phyloP scores from a whole-genome alignment of 2,329 filamentous ascomycete genomes.

The Chrysoporthe austroafricana region DNA sequence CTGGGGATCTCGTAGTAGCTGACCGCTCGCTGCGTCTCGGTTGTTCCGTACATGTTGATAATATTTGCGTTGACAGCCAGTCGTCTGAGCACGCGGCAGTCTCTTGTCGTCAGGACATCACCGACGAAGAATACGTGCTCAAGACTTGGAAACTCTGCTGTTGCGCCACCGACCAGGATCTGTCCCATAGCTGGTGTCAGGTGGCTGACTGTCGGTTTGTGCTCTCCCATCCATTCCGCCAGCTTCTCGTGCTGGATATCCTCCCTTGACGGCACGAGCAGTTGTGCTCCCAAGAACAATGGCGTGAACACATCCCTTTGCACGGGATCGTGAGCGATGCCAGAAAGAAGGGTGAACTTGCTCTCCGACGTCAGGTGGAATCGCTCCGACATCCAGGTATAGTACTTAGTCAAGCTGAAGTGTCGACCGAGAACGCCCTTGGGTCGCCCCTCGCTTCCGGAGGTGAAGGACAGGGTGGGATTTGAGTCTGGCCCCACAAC shows the following conservation, averaged over 20 bases:
- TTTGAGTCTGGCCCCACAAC: constrained; percentile 84
- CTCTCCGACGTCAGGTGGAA: constrained; percentile 56
- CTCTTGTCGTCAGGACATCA: constrained; percentile 82
- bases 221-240: constrained; percentile 83
- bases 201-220: constrained; percentile 79
- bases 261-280: constrained; percentile 25
- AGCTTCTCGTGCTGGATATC: constrained; percentile 84
- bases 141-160: constrained; percentile 75
- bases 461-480: constrained; percentile 76
- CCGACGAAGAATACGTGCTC: constrained; percentile 87
- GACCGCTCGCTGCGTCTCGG: constrained; percentile 80
- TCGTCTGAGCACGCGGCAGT: constrained; percentile 76
- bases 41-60: constrained; percentile 87
- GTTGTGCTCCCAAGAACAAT: constrained; percentile 20
- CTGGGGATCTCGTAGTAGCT: constrained; percentile 81
- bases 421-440: constrained; percentile 82
- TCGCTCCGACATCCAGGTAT: constrained; percentile 87
- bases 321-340: constrained; percentile 78
- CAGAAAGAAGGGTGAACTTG: constrained; percentile 80
- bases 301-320: constrained; percentile 29
- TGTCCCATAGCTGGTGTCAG: constrained; percentile 97
- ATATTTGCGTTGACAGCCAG: constrained; percentile 77
- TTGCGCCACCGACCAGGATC: constrained; percentile 85
- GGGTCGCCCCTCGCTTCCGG: constrained; percentile 52
- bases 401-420: constrained; percentile 84